These are phyloP conservation scores for Nepenthes gracilis DNA, from an alignment of 148 eudicot genomes.

Conservation along the genomic window DNA sequence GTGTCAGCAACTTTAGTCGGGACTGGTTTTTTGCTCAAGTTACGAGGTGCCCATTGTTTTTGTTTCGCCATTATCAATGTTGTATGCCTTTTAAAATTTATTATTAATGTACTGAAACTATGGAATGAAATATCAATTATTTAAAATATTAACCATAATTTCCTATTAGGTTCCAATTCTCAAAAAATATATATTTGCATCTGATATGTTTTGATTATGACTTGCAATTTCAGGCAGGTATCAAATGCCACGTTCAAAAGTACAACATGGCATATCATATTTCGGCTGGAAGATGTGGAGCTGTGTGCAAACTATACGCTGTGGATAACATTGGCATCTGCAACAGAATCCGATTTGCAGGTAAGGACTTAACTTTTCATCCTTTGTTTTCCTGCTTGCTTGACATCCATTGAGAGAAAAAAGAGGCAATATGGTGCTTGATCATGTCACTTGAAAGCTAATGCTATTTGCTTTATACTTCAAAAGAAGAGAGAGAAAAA, in stretches of 20 bases:
- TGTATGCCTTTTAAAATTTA: background rate
- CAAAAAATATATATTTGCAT: too few relatives aligned
- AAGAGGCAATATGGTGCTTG: too few relatives aligned
- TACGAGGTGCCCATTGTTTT: conserved; percentile 18
- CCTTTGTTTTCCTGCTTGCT: background rate
- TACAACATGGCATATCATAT: conserved; percentile 53
- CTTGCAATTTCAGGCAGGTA: conserved; percentile 17
- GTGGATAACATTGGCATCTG: conserved; percentile 64
- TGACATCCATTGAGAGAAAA: background rate
- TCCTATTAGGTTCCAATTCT: too few relatives aligned
- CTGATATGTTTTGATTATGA: too few relatives aligned
- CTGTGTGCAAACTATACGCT: conserved; percentile 31
- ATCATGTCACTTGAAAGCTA: too few relatives aligned
- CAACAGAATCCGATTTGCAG: conserved; percentile 55
- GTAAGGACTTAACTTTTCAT: conserved; percentile 13
- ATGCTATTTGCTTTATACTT: too few relatives aligned
- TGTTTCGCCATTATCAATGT: background rate
- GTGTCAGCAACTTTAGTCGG: conserved; percentile 30
- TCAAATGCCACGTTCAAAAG: conserved; percentile 9
- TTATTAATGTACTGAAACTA: background rate
- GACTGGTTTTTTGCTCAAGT: conserved; percentile 66
- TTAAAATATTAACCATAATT: too few relatives aligned
- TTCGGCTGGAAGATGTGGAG: conserved; percentile 30
- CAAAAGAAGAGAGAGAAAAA: too few relatives aligned
- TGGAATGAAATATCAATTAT: background rate